Evolutionary conservation across 2,329 filamentous ascomycete genomes (phyloP).

Genomic region (Paecilomyces formosus): DNA sequence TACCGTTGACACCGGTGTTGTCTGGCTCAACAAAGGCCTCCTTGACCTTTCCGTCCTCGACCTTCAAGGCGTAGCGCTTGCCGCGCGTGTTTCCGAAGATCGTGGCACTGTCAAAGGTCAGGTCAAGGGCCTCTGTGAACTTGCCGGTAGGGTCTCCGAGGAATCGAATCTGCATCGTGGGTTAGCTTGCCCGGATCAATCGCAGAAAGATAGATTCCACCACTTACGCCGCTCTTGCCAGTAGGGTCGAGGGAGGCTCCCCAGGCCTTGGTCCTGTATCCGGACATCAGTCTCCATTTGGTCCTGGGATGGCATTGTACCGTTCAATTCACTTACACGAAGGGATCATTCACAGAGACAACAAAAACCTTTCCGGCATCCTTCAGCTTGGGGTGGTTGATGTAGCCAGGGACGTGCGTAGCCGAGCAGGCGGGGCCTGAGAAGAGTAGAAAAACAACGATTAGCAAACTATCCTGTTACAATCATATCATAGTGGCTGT

Average conservation of each 20-base stretch:
- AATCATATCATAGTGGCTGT: constrained; percentile 34
- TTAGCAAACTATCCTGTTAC: constrained; percentile 7
- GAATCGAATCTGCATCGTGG: constrained; percentile 70
- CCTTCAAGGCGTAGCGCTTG: constrained; percentile 79
- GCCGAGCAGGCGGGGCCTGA: constrained; percentile 56
- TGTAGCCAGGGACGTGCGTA: constrained; percentile 77
- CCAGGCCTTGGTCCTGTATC: constrained; percentile 80
- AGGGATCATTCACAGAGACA: constrained; percentile 86
- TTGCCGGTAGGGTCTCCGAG: constrained; percentile 70
- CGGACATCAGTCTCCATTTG: not conserved
- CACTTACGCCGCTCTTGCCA: constrained; percentile 65
- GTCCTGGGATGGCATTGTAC: not conserved
- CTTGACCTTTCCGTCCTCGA: constrained; percentile 80
- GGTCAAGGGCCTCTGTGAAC: constrained; percentile 77
- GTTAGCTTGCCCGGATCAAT: not conserved
- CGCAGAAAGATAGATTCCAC: not conserved
- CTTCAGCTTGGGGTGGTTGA: constrained; percentile 70
- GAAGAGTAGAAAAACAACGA: not conserved
- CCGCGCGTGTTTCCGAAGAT: constrained; percentile 77
- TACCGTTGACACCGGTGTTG: constrained; percentile 73
- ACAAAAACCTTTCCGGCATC: constrained; percentile 80
- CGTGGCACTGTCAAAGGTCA: constrained; percentile 69
- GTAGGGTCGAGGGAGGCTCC: constrained; percentile 66
- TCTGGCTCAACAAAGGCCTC: constrained; percentile 79
- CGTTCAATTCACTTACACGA: constrained; percentile 60